Evolutionary conservation across 83 land plant genomes (phyloP), one percentile per base, ranked within the genome.

Genomic region (Diphasiastrum complanatum): DNA sequence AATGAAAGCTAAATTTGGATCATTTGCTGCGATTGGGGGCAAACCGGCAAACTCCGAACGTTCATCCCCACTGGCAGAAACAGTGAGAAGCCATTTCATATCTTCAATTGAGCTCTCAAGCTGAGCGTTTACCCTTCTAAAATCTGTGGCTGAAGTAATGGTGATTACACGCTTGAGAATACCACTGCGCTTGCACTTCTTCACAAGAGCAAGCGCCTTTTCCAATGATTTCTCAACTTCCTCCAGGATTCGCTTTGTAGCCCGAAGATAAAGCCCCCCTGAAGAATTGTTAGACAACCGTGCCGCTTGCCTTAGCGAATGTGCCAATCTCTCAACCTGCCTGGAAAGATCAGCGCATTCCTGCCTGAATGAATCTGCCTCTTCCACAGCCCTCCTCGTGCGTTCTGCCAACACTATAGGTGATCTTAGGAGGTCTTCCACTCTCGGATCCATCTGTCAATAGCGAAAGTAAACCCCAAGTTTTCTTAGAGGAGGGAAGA

Each of bases 31-130:
- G 26, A 85, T 89, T 5, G 96, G 91, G 1, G 91, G 85, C 2
- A 89, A 62, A 4, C 81, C 70, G 3, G 71, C 69, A 18, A 58
- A 73, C 27, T 62, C 47, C 49, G 50, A 38, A 58, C 28, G 28
- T 71, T 63, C 49, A 6, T 70, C 59, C 1, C 66, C 81, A 10
- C 68, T 29, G 6, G 81, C 68, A 5, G 85, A 81, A 37, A 90
- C 80, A 11, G 77, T 79, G 32, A 90, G 81, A 27, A 90, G 79
- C 97, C 97, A 90, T 0, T 82, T 83, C 16, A 90, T 87, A 60
- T 90, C 91, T 4, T 79, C 93, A 36, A 79, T 81, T 20, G 89
- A 76, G 61, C 67, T 84, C 45, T 86, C 89, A 34, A 90, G 61
- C 49, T 58, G 71, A 3, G 61, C 5, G 16, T 64, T 72, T 65